Percentiles rank a stretch among this genome's conserved stretches.
Evolutionary conservation across 768 basidiomycete genomes (phyloP).

Genomic region (Cystofilobasidium bisporidii): DNA sequence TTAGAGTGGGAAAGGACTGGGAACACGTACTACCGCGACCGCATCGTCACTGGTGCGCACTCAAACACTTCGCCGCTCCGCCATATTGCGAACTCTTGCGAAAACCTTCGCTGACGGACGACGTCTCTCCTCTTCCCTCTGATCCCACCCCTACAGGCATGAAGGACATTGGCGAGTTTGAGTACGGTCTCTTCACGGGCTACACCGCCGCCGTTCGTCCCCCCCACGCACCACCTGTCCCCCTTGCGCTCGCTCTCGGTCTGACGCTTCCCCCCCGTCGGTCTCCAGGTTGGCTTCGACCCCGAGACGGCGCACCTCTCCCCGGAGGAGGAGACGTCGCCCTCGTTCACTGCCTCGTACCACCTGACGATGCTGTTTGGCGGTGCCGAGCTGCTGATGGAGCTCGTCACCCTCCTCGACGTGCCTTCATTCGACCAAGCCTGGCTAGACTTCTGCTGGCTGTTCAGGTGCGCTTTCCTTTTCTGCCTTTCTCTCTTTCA

Average conservation of each 20-base stretch:
- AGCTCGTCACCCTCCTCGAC: conserved; percentile 15
- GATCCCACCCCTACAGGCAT: too few relatives aligned
- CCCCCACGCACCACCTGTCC: background rate
- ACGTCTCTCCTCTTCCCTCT: too few relatives aligned
- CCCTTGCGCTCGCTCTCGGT: background rate
- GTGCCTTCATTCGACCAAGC: conserved; percentile 7
- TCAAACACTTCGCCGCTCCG: too few relatives aligned
- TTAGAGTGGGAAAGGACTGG: conserved; percentile 14
- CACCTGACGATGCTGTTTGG: conserved; percentile 18
- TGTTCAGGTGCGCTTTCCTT: background rate
- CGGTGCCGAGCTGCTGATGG: conserved; percentile 10
- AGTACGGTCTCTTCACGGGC: conserved; percentile 10
- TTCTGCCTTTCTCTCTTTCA: background rate
- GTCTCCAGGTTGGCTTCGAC: conserved; percentile 16
- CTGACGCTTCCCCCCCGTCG: too few relatives aligned
- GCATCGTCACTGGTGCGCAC: background rate
- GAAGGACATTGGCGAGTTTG: conserved; percentile 2
- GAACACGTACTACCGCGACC: background rate
- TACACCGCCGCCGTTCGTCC: conserved; percentile 2
- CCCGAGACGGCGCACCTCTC: conserved; percentile 6
- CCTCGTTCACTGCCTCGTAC: conserved; percentile 2
- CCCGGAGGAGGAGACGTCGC: conserved; percentile 16
- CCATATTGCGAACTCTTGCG: too few relatives aligned
- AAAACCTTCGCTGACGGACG: too few relatives aligned
- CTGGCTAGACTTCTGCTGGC: conserved; percentile 16